Conservation (phyloP, 257 asterid species). For the Nicotiana knightiana region DNA sequence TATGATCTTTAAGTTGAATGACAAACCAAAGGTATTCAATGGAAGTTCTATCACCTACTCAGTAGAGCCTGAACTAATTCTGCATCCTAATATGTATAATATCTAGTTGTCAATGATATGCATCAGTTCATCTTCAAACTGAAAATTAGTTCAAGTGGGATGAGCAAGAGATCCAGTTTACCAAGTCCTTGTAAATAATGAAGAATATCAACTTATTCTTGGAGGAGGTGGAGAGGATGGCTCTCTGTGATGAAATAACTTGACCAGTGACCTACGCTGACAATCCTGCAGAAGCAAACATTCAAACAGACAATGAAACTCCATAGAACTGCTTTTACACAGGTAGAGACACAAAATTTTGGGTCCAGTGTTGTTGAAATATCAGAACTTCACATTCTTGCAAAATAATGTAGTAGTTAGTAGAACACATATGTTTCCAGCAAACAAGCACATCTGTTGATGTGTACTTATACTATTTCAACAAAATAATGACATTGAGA, state of each 20-base stretch:
- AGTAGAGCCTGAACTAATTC: background rate
- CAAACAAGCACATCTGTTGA: background rate
- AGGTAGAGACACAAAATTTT: background rate
- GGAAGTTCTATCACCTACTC: background rate
- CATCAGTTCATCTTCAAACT: constrained; percentile 5
- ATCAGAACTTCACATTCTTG: background rate
- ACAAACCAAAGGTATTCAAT: background rate
- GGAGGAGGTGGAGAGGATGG: constrained; percentile 12
- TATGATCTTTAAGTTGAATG: background rate
- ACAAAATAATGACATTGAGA: background rate
- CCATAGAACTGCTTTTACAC: background rate
- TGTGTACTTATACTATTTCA: background rate
- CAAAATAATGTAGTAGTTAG: background rate
- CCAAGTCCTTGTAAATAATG: background rate
- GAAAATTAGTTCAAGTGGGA: background rate
- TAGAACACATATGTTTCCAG: background rate
- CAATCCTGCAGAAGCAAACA: constrained; percentile 27
- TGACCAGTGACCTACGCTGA: constrained; percentile 37
- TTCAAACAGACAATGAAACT: background rate
- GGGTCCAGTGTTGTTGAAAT: background rate
- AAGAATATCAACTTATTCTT: constrained; percentile 2
- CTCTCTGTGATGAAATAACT: constrained; percentile 40
- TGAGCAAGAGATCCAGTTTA: background rate
- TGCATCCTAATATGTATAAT: background rate
- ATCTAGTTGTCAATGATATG: background rate